A percentile compares a stretch with the other conserved stretches of the same genome.
phyloP scores from a whole-genome alignment of 2,329 filamentous ascomycete species.

The Eurotiales sp. region DNA sequence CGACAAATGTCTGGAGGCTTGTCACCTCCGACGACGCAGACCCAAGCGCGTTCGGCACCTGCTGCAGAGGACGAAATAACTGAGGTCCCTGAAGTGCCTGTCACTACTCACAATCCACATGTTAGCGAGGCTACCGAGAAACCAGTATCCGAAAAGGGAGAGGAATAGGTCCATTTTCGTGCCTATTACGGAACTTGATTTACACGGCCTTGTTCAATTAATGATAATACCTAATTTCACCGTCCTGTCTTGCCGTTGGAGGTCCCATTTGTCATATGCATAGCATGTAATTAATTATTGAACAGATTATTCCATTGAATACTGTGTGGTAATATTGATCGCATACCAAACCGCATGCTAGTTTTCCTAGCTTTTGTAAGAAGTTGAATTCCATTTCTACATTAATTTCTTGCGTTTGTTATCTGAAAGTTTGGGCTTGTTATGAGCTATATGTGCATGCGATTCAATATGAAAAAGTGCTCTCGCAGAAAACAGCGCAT shows the following conservation, averaged over 20 bases:
- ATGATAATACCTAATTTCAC: neutral
- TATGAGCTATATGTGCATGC: too few relatives aligned
- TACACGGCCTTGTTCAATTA: neutral
- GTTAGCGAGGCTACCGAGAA: neutral
- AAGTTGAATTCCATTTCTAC: too few relatives aligned
- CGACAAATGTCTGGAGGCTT: slow-evolving; percentile 1
- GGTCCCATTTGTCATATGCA: neutral
- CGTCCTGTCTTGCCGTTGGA: neutral
- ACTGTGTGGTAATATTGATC: too few relatives aligned
- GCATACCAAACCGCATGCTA: too few relatives aligned
- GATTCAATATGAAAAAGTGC: too few relatives aligned
- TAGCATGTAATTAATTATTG: too few relatives aligned
- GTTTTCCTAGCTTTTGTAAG: too few relatives aligned
- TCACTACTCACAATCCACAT: neutral
- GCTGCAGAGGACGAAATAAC: slow-evolving; percentile 5
- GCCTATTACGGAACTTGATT: neutral
- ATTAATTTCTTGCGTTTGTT: too few relatives aligned
- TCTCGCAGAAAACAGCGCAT: too few relatives aligned
- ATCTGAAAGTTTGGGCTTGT: too few relatives aligned
- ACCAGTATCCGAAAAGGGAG: neutral
- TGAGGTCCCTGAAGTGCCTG: neutral
- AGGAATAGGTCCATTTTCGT: neutral
- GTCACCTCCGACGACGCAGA: neutral
- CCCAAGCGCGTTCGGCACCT: neutral
- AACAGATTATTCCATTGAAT: too few relatives aligned